Evolutionary conservation across 768 basidiomycete species (phyloP).

Genomic region (Panus rudis): DNA sequence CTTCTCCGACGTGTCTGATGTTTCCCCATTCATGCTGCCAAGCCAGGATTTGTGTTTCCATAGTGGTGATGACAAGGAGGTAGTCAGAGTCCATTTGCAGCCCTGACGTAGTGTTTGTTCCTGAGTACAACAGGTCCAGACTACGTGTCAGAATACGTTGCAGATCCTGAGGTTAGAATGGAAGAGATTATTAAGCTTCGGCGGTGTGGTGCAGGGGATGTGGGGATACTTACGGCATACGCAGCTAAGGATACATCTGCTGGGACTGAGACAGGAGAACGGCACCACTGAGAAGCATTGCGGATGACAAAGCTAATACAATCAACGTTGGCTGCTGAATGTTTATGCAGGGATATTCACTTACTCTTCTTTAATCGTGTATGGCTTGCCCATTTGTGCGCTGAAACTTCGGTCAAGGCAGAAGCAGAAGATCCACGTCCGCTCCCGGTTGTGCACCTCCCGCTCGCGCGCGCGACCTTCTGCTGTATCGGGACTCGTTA

Average conservation of each 20-base stretch:
- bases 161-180: slow-evolving; percentile 46
- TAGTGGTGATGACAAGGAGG: slow-evolving; percentile 72
- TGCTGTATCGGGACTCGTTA: slow-evolving; percentile 56
- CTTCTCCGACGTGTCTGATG: slow-evolving; percentile 8
- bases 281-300: slow-evolving; percentile 70
- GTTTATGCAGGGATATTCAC: slow-evolving; percentile 24
- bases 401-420: slow-evolving; percentile 83
- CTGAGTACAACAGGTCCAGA: slow-evolving; percentile 85
- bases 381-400: slow-evolving; percentile 96
- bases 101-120: slow-evolving; percentile 72
- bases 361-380: slow-evolving; percentile 88
- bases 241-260: slow-evolving; percentile 65
- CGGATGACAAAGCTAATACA: slow-evolving; percentile 74
- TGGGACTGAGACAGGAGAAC: slow-evolving; percentile 52
- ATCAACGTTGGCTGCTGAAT: slow-evolving; percentile 2
- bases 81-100: slow-evolving; percentile 83
- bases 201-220: slow-evolving; percentile 1
- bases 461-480: slow-evolving; percentile 73
- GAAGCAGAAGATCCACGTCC: slow-evolving; percentile 90
- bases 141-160: slow-evolving; percentile 87
- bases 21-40: slow-evolving; percentile 51
- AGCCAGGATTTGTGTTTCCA: slow-evolving; percentile 68
- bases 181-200: not conserved
- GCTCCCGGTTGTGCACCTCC: slow-evolving; percentile 90
- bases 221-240: slow-evolving; percentile 55